Conservation (phyloP, 164 flowering plant species). For the Umbilicus rupestris region DNA sequence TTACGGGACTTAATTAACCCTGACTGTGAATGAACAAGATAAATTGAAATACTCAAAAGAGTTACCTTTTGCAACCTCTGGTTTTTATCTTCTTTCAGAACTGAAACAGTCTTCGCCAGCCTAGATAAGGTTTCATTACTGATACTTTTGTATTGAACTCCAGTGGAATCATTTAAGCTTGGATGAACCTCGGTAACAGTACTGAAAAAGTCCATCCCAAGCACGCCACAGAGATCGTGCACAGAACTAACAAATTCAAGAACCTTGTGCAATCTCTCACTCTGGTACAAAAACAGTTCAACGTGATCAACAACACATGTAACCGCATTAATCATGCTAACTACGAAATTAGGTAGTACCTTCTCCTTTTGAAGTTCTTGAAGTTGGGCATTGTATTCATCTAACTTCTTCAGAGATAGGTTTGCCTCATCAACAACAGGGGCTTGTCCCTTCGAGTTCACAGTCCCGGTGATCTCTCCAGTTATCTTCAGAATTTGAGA, state of each 20-base stretch:
- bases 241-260: slow-evolving; percentile 70
- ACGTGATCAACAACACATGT: not conserved
- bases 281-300: slow-evolving; percentile 41
- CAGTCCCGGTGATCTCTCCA: slow-evolving; percentile 72
- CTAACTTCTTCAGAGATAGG: slow-evolving; percentile 64
- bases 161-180: slow-evolving; percentile 51
- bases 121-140: slow-evolving; percentile 56
- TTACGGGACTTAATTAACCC: not conserved
- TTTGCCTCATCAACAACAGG: slow-evolving; percentile 72
- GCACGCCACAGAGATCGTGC: slow-evolving; percentile 67
- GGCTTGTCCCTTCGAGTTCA: slow-evolving; percentile 19
- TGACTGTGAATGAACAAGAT: not conserved
- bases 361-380: slow-evolving; percentile 92
- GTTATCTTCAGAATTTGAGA: slow-evolving; percentile 75
- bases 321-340: not conserved
- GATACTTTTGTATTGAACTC: slow-evolving; percentile 63
- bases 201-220: slow-evolving; percentile 64
- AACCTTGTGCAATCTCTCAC: slow-evolving; percentile 83
- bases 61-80: slow-evolving; percentile 53
- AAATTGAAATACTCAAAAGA: not conserved
- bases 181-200: slow-evolving; percentile 70
- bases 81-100: slow-evolving; percentile 57
- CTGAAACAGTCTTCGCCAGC: slow-evolving; percentile 50
- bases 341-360: slow-evolving; percentile 25
- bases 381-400: slow-evolving; percentile 70